These are phyloP conservation scores for Tubosaeta brunneosetosa DNA, from an alignment of 768 basidiomycete species.

Conservation along the genomic window DNA sequence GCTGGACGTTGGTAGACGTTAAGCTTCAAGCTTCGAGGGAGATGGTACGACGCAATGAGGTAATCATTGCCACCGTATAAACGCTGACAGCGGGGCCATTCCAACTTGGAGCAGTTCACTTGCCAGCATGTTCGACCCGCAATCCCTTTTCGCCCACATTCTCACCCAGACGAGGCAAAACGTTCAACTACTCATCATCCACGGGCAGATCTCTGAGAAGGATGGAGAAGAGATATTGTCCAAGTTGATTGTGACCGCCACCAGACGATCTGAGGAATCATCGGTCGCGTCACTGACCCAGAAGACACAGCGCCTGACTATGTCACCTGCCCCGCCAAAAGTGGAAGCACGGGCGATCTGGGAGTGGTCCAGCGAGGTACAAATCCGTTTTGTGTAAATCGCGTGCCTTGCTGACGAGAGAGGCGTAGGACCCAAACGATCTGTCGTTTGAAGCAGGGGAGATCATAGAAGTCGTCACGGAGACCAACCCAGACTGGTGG, in stretches of 20 bases:
- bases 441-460: slow-evolving; percentile 73
- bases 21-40: too few relatives aligned
- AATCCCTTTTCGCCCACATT: slow-evolving; percentile 33
- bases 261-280: slow-evolving; percentile 15
- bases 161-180: slow-evolving; percentile 45
- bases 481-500: slow-evolving; percentile 92
- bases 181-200: slow-evolving; percentile 40
- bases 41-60: slow-evolving; percentile 9
- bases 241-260: slow-evolving; percentile 31
- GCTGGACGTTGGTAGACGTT: too few relatives aligned
- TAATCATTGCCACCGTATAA: slow-evolving; percentile 19
- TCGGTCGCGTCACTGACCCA: slow-evolving; percentile 20
- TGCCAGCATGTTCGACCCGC: slow-evolving; percentile 22
- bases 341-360: slow-evolving; percentile 28
- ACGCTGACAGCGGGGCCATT: not conserved
- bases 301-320: slow-evolving; percentile 16
- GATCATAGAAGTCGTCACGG: slow-evolving; percentile 71
- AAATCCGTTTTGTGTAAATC: not conserved
- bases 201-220: slow-evolving; percentile 37
- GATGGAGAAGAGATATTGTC: slow-evolving; percentile 39
- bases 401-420: slow-evolving; percentile 4
- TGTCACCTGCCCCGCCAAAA: slow-evolving; percentile 24
- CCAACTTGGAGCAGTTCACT: slow-evolving; percentile 5
- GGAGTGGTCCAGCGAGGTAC: slow-evolving; percentile 29
- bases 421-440: slow-evolving; percentile 65